A percentile compares a stretch with the other conserved stretches of the same genome.
Evolutionary conservation across 148 eudicot genomes (phyloP).

Genomic region (Dianthus caryophyllus): DNA sequence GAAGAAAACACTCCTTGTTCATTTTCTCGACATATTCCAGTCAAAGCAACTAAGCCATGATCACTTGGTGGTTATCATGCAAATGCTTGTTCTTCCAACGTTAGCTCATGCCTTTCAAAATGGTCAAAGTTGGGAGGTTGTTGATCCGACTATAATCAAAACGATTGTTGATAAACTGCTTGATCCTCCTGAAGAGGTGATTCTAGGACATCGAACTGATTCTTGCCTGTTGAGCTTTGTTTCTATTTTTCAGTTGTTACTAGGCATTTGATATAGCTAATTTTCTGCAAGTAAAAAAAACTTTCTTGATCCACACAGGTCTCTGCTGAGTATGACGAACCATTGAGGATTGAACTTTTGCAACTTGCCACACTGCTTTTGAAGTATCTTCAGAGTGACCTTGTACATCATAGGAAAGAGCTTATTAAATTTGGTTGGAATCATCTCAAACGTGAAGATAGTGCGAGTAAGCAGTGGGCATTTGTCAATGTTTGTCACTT

Average conservation of each 20-base stretch:
- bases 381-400: conserved; percentile 90
- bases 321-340: conserved; percentile 97
- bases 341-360: conserved; percentile 92
- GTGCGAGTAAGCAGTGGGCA: conserved; percentile 99
- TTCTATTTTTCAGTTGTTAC: not conserved
- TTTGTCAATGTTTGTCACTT: conserved; percentile 99
- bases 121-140: conserved; percentile 97
- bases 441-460: conserved; percentile 99
- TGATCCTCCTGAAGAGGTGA: conserved; percentile 97
- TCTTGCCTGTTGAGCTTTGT: not conserved
- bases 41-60: conserved; percentile 76
- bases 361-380: conserved; percentile 95
- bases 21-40: conserved; percentile 86
- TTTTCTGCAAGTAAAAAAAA: not conserved
- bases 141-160: conserved; percentile 75
- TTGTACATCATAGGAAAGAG: conserved; percentile 93
- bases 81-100: conserved; percentile 99
- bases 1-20: conserved; percentile 86
- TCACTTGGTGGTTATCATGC: conserved; percentile 88
- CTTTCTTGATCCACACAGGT: conserved; percentile 38
- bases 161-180: conserved; percentile 91
- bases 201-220: conserved; percentile 2
- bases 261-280: conserved; percentile 1
- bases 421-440: conserved; percentile 99
- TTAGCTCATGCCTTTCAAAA: conserved; percentile 95